phyloP scores from a whole-genome alignment of 1,139 yeast species.

The Yamadazyma sp. region DNA sequence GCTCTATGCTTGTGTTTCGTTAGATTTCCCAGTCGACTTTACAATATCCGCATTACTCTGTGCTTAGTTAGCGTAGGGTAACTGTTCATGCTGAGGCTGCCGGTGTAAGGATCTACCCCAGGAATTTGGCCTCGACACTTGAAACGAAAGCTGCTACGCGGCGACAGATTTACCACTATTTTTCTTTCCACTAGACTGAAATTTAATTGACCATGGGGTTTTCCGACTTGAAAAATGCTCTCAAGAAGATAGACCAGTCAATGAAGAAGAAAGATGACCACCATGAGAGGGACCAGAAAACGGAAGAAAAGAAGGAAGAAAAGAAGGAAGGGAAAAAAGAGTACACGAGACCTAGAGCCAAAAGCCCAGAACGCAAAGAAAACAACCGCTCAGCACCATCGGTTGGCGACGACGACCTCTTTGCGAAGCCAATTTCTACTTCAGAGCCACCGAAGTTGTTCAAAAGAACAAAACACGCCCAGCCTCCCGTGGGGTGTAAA shows the following conservation, averaged over 20 bases:
- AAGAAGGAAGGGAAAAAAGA: neutral
- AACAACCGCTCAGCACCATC: conserved; percentile 2
- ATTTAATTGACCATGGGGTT: conserved; percentile 23
- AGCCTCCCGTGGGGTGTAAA: conserved; percentile 32
- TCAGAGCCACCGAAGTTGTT: conserved; percentile 30
- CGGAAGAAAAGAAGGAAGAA: too few relatives aligned
- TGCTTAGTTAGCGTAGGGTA: too few relatives aligned
- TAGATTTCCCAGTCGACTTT: too few relatives aligned
- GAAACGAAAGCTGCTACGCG: too few relatives aligned
- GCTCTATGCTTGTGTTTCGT: too few relatives aligned
- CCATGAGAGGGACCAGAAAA: neutral
- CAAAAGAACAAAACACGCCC: conserved; percentile 23
- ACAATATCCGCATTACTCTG: too few relatives aligned
- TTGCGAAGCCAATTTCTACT: conserved; percentile 25
- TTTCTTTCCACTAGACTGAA: neutral
- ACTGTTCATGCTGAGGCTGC: too few relatives aligned
- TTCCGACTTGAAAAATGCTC: conserved; percentile 20
- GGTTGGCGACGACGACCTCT: conserved; percentile 14
- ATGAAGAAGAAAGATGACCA: conserved; percentile 4
- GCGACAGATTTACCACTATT: too few relatives aligned
- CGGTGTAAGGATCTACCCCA: too few relatives aligned
- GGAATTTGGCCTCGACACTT: too few relatives aligned
- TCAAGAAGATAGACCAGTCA: conserved; percentile 21
- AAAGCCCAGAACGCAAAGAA: conserved; percentile 5
- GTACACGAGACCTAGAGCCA: conserved; percentile 10